Evolutionary conservation across 768 basidiomycete genomes (phyloP), one percentile per base, ranked within the genome.

Genomic region (Trametes cubensis): DNA sequence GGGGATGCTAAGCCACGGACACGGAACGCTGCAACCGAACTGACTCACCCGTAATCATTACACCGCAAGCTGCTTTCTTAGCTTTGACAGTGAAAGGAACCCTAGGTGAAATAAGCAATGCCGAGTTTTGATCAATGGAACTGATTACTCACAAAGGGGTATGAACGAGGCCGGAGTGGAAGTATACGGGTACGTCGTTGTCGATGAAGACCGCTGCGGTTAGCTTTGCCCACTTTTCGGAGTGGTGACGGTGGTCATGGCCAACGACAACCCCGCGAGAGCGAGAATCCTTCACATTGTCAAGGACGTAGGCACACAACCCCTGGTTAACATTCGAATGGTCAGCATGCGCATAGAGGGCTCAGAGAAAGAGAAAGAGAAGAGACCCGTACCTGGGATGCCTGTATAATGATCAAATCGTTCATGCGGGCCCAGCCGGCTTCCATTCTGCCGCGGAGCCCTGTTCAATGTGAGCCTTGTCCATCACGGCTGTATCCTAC

Each of bases 351-450:
- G 34, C 30, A 17, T 21, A 18, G 21, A 17, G 7, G 28, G 28
- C 28, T 28, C 26, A 21, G 17, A 7, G n/a, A n/a, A n/a, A n/a
- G n/a, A n/a, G n/a, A n/a, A n/a, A n/a, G n/a, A n/a, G 34, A 34
- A 25, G 20, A 23, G 34, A 6, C 42, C 6, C n/a, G 15, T 45
- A 85, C 92, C 80, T 94, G 91, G 15, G 90, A 91, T 11, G 91
- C 82, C 70, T 94, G 92, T 45, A 91, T 86, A 55, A 94, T 77
- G 50, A 85, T 90, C 59, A 95, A 74, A 72, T 94, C 91, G 70
- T 95, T 95, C 91, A 95, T 94, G 58, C 90, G 83, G n/a, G 90
- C 81, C 83, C 89, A 94, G 1, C 94, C 94, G 8, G 92, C 92
- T 66, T 90, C 88, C 94, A 95, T 95, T 64, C 76, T 80, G 1